These are phyloP conservation scores for Reutealis trisperma DNA, from an alignment of 345 rosid genomes.

Conservation along the genomic window DNA sequence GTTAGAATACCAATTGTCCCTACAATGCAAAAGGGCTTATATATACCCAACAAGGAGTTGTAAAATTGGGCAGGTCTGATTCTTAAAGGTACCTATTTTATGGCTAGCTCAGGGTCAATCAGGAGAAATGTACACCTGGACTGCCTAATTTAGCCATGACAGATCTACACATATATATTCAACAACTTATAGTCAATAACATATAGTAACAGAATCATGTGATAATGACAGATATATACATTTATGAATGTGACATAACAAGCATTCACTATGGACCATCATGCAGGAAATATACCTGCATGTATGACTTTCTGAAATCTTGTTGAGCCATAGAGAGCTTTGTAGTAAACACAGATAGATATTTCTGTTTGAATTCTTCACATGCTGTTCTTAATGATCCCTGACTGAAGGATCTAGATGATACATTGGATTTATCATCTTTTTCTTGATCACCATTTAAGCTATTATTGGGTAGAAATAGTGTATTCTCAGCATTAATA, in stretches of 20 bases:
- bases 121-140: neutral
- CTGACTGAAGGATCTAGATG: conserved; percentile 32
- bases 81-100: too few relatives aligned
- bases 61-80: too few relatives aligned
- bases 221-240: neutral
- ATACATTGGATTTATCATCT: conserved; percentile 30
- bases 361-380: conserved; percentile 68
- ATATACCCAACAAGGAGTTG: too few relatives aligned
- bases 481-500: conserved; percentile 27
- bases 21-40: too few relatives aligned
- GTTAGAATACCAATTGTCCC: too few relatives aligned
- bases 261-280: neutral
- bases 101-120: too few relatives aligned
- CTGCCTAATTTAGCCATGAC: neutral
- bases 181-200: neutral
- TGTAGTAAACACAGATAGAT: conserved; percentile 63
- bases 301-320: conserved; percentile 65
- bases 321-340: conserved; percentile 67
- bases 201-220: neutral
- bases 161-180: neutral
- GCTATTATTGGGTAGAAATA: conserved; percentile 29
- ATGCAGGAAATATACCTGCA: conserved; percentile 54
- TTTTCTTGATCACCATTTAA: conserved; percentile 34
- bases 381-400: conserved; percentile 48
- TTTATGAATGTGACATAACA: neutral